Percentiles rank a stretch among this genome's conserved stretches.
These are phyloP conservation scores for Verticillium longisporum DNA, from an alignment of 2,329 filamentous ascomycete species.

Conservation along the genomic window DNA sequence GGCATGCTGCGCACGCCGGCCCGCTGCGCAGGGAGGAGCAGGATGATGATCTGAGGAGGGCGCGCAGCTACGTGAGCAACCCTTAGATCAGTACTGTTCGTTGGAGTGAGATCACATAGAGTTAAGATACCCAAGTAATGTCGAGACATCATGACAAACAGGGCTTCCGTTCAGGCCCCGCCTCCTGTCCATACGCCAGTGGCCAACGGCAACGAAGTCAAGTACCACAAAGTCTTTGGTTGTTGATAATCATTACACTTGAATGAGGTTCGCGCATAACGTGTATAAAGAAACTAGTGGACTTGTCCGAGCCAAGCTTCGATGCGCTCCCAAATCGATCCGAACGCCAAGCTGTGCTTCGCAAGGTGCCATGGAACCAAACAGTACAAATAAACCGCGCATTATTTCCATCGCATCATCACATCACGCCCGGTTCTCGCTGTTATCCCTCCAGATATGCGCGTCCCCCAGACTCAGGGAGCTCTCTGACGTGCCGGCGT, in stretches of 20 bases:
- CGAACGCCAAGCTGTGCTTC: neutral
- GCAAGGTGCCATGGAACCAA: neutral
- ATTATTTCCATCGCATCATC: neutral
- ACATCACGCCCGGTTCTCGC: slow-evolving; percentile 1
- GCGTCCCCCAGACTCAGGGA: slow-evolving; percentile 42
- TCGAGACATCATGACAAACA: too few relatives aligned
- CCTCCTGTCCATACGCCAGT: too few relatives aligned
- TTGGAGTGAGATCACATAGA: too few relatives aligned
- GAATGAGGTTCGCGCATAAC: neutral
- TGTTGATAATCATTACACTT: too few relatives aligned
- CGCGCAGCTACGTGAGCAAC: slow-evolving; percentile 39
- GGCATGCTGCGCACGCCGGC: slow-evolving; percentile 14
- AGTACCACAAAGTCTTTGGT: too few relatives aligned
- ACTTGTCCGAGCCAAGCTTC: neutral
- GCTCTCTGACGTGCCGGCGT: slow-evolving; percentile 30
- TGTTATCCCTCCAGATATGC: slow-evolving; percentile 37
- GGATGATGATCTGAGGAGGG: slow-evolving; percentile 33
- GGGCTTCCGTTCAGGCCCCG: too few relatives aligned
- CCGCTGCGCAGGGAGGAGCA: slow-evolving; percentile 23
- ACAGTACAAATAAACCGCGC: neutral
- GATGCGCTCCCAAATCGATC: neutral
- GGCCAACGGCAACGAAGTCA: too few relatives aligned
- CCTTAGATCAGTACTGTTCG: slow-evolving; percentile 20
- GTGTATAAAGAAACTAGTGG: neutral
- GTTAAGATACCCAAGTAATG: too few relatives aligned